Conservation (phyloP, 192 early-diverging fungal genomes). For the Diversispora epigaea region DNA sequence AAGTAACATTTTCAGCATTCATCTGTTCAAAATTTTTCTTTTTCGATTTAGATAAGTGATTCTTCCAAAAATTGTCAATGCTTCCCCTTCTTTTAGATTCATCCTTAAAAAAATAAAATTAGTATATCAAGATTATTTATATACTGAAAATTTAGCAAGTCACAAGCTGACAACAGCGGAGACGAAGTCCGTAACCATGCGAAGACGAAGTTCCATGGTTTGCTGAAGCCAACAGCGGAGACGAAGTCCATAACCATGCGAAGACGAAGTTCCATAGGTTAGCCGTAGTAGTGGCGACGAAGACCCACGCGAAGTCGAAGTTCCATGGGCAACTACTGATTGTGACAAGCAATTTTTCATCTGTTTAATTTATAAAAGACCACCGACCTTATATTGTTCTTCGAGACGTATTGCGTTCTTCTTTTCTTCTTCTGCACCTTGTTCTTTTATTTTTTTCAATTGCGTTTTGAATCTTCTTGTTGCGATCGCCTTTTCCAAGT, state of each 20-base stretch:
- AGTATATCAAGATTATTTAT: neutral
- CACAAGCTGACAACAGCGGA: slow-evolving; percentile 25
- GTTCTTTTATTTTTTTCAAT: slow-evolving; percentile 4
- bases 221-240: slow-evolving; percentile 15
- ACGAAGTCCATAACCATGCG: slow-evolving; percentile 22
- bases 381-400: neutral
- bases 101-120: slow-evolving; percentile 14
- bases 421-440: neutral
- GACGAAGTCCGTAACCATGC: slow-evolving; percentile 25
- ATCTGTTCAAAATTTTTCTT: too few relatives aligned
- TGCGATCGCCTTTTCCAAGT: slow-evolving; percentile 7
- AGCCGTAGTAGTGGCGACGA: slow-evolving; percentile 3
- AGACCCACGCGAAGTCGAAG: slow-evolving; percentile 9
- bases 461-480: slow-evolving; percentile 7
- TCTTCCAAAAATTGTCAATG: slow-evolving; percentile 20
- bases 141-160: slow-evolving; percentile 8
- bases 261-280: slow-evolving; percentile 24
- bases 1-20: too few relatives aligned
- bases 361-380: neutral
- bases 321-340: slow-evolving; percentile 21
- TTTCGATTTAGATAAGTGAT: neutral
- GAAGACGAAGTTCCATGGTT: slow-evolving; percentile 30
- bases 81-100: slow-evolving; percentile 10
- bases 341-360: neutral
- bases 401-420: slow-evolving; percentile 3